Conservation (phyloP, 257 asterid species). For the Fraxinus cuspidata region DNA sequence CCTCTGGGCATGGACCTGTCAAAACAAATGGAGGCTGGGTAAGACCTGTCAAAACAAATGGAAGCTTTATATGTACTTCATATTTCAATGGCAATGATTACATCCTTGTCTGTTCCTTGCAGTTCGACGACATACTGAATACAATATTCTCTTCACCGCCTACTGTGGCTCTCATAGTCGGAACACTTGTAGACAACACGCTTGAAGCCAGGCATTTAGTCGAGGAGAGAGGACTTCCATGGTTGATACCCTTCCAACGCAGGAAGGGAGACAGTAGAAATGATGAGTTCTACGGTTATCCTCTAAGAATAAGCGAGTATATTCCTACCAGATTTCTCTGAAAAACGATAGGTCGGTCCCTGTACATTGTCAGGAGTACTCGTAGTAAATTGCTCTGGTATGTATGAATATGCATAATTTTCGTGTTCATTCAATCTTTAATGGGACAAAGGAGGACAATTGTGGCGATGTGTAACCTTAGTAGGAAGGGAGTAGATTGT, state of each 20-base stretch:
- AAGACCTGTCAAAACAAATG: constrained; percentile 14
- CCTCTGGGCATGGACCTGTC: constrained; percentile 85
- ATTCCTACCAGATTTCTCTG: constrained; percentile 78
- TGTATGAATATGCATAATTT: constrained; percentile 22
- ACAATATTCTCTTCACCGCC: constrained; percentile 88
- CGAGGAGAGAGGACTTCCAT: constrained; percentile 85
- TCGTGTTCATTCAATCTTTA: background rate
- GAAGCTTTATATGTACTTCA: background rate
- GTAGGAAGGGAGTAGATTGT: background rate
- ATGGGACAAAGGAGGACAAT: background rate
- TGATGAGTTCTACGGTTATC: constrained; percentile 87
- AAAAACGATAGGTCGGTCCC: constrained; percentile 18
- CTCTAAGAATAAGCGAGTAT: constrained; percentile 67
- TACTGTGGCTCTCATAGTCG: constrained; percentile 75
- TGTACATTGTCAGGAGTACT: constrained; percentile 36
- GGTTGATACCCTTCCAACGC: constrained; percentile 75
- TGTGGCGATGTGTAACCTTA: background rate
- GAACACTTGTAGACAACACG: constrained; percentile 72
- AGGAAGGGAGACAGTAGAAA: constrained; percentile 83
- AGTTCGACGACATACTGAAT: constrained; percentile 85
- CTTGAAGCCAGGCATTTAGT: constrained; percentile 57
- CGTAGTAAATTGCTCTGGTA: constrained; percentile 16
- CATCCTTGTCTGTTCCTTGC: constrained; percentile 29
- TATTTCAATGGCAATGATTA: background rate
- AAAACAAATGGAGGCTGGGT: constrained; percentile 94